phyloP scores from a whole-genome alignment of 257 asterid species.

The Echites panduratus region DNA sequence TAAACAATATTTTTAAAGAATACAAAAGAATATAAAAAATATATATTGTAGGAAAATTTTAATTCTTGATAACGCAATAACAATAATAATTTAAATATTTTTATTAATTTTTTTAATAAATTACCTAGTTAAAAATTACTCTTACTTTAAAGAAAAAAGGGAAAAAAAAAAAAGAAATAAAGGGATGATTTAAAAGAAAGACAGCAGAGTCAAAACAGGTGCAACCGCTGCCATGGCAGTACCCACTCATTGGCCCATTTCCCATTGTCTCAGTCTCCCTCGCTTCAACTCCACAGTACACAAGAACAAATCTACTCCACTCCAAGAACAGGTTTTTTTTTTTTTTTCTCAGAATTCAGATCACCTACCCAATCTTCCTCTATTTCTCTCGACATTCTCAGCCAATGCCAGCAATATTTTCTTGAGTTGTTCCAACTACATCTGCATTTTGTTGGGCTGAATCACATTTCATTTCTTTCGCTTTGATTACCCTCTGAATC shows the following conservation, averaged over 20 bases:
- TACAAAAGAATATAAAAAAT: too few relatives aligned
- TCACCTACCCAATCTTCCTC: constrained; percentile 13
- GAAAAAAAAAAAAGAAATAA: too few relatives aligned
- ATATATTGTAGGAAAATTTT: too few relatives aligned
- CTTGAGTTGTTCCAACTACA: constrained; percentile 15
- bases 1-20: too few relatives aligned
- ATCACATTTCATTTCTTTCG: background rate
- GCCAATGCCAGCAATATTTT: constrained; percentile 10
- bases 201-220: background rate
- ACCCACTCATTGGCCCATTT: background rate
- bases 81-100: too few relatives aligned
- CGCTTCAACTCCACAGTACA: constrained; percentile 6
- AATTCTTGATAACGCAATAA: too few relatives aligned
- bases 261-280: background rate
- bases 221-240: background rate
- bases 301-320: background rate
- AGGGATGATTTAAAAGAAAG: constrained; percentile 10
- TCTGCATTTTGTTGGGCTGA: background rate
- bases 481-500: background rate
- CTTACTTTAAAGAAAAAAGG: too few relatives aligned
- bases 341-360: constrained; percentile 14
- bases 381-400: constrained; percentile 1
- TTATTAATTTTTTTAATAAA: too few relatives aligned
- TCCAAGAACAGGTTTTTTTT: background rate
- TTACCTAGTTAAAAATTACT: too few relatives aligned